phyloP scores from a whole-genome alignment of 305 asterid species.

The Fraxinus velutina region DNA sequence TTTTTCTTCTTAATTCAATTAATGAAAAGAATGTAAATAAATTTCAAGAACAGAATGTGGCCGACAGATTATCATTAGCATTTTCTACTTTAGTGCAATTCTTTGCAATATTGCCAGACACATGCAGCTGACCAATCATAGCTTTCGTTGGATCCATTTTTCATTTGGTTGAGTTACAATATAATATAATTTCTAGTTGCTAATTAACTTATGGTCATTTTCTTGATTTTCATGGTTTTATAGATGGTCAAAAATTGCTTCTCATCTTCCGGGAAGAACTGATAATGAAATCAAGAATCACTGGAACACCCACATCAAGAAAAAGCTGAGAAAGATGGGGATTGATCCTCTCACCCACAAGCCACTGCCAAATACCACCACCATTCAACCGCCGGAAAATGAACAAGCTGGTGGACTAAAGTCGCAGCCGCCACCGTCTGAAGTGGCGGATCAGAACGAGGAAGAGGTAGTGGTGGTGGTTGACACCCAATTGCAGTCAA shows the following conservation, averaged over 20 bases:
- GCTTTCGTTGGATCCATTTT: not conserved
- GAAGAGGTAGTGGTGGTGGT: not conserved
- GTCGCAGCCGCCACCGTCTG: slow-evolving; percentile 8
- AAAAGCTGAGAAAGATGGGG: slow-evolving; percentile 79
- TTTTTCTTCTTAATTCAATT: not conserved
- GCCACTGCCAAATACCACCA: slow-evolving; percentile 42
- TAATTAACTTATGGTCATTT: not conserved
- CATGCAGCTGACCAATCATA: slow-evolving; percentile 2
- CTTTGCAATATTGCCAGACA: slow-evolving; percentile 15
- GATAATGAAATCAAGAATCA: slow-evolving; percentile 89
- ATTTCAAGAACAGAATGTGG: slow-evolving; percentile 25
- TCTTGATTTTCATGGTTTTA: not conserved
- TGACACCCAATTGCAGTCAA: slow-evolving; percentile 29
- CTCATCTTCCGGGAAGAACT: slow-evolving; percentile 86
- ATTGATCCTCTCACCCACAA: slow-evolving; percentile 78
- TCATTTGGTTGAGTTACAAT: not conserved
- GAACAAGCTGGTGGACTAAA: slow-evolving; percentile 14
- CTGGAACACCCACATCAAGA: slow-evolving; percentile 89
- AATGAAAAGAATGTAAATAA: not conserved
- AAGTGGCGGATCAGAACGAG: slow-evolving; percentile 13
- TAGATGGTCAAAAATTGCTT: slow-evolving; percentile 93
- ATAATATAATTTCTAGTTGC: not conserved
- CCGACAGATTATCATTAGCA: slow-evolving; percentile 35
- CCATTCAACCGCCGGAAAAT: slow-evolving; percentile 11
- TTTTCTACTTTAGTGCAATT: slow-evolving; percentile 20